These are phyloP conservation scores for Trametes maxima DNA, from an alignment of 768 basidiomycete species.

Conservation along the genomic window DNA sequence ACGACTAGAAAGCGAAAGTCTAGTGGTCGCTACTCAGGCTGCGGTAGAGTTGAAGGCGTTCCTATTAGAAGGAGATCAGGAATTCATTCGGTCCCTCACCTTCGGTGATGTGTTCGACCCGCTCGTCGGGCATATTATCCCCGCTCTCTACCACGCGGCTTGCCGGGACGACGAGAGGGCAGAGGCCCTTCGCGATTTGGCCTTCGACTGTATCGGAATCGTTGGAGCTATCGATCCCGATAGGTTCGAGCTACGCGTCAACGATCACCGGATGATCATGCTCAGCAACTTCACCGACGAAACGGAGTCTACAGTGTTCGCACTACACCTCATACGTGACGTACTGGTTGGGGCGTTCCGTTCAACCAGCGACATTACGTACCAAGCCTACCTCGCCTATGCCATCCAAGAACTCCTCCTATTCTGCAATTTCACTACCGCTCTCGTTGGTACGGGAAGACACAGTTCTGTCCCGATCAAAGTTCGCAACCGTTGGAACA, in stretches of 20 bases:
- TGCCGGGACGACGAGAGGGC: slow-evolving; percentile 78
- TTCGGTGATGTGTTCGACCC: slow-evolving; percentile 89
- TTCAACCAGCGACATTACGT: slow-evolving; percentile 90
- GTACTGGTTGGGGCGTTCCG: slow-evolving; percentile 89
- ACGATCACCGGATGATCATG: slow-evolving; percentile 69
- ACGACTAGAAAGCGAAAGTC: slow-evolving; percentile 78
- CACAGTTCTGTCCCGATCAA: slow-evolving; percentile 56
- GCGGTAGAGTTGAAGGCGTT: slow-evolving; percentile 75
- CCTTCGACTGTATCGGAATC: slow-evolving; percentile 89
- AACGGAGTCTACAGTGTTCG: slow-evolving; percentile 75
- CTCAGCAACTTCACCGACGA: slow-evolving; percentile 81
- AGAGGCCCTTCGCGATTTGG: slow-evolving; percentile 65
- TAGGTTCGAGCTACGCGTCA: slow-evolving; percentile 68
- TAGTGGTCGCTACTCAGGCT: slow-evolving; percentile 72
- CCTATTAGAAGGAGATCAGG: slow-evolving; percentile 51
- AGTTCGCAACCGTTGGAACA: slow-evolving; percentile 76
- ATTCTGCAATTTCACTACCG: slow-evolving; percentile 83
- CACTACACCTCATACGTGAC: slow-evolving; percentile 81
- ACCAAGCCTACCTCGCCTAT: slow-evolving; percentile 87
- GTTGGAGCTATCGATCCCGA: slow-evolving; percentile 96
- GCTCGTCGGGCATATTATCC: slow-evolving; percentile 66
- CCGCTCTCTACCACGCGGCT: slow-evolving; percentile 66
- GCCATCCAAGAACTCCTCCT: slow-evolving; percentile 89
- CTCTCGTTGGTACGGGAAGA: slow-evolving; percentile 61
- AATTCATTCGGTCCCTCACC: slow-evolving; percentile 61